phyloP scores from a whole-genome alignment of 495 filamentous ascomycete genomes.

The Cercophora scortea region DNA sequence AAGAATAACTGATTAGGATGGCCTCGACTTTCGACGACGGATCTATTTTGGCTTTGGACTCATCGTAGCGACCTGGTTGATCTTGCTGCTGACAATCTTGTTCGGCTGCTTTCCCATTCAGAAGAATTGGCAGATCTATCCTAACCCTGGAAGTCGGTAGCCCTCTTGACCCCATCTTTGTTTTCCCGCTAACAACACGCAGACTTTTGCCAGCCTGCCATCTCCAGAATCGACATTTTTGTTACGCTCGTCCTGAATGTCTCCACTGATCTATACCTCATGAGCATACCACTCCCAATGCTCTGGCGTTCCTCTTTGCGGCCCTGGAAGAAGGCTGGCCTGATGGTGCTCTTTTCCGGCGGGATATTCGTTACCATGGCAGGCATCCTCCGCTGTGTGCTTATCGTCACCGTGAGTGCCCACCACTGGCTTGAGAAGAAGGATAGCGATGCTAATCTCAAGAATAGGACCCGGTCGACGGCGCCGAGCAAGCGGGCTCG shows the following conservation, averaged over 20 bases:
- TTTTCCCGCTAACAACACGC: not conserved
- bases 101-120: constrained; percentile 44
- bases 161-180: not conserved
- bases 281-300: constrained; percentile 47
- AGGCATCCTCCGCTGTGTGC: constrained; percentile 40
- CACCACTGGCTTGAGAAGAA: not conserved
- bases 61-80: constrained; percentile 45
- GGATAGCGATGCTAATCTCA: not conserved
- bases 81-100: constrained; percentile 45
- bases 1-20: constrained; percentile 13
- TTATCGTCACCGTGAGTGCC: constrained; percentile 29
- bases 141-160: constrained; percentile 43
- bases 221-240: constrained; percentile 35
- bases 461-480: constrained; percentile 33
- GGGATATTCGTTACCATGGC: constrained; percentile 43
- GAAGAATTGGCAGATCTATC: constrained; percentile 50
- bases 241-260: constrained; percentile 43
- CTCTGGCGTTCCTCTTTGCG: constrained; percentile 40
- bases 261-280: constrained; percentile 44
- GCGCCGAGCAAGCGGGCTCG: constrained; percentile 31
- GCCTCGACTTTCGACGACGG: constrained; percentile 41
- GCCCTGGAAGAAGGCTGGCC: constrained; percentile 37
- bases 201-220: constrained; percentile 44
- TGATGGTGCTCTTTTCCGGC: constrained; percentile 41
- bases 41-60: constrained; percentile 47